Conservation (phyloP, 2,329 filamentous ascomycete species). For the Diplodia sapinea region DNA sequence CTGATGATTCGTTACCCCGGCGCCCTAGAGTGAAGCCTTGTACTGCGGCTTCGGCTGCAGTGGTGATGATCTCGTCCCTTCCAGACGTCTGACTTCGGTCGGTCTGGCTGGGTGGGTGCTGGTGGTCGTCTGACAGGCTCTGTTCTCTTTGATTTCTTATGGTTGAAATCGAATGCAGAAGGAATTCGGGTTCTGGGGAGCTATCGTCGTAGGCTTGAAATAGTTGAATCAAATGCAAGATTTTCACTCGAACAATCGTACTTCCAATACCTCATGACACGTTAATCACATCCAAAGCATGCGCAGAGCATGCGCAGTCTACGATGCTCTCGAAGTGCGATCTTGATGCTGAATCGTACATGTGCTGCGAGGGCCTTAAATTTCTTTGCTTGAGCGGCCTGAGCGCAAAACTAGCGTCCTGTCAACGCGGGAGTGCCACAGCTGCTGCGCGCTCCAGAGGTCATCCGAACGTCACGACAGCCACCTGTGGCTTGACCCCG, state of each 20-base stretch:
- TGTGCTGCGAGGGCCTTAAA: no score
- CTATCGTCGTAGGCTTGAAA: not conserved
- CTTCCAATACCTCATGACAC: not conserved
- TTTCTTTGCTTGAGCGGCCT: no score
- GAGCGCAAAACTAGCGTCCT: no score
- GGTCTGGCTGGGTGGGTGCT: slow-evolving; percentile 74
- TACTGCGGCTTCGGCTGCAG: slow-evolving; percentile 76
- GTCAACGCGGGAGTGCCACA: not conserved
- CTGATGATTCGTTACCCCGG: slow-evolving; percentile 84
- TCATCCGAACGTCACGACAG: slow-evolving; percentile 19
- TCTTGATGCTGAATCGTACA: no score
- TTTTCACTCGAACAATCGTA: not conserved
- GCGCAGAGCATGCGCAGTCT: not conserved
- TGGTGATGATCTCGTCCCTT: slow-evolving; percentile 94
- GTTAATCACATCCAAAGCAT: not conserved
- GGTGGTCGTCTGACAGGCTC: slow-evolving; percentile 84
- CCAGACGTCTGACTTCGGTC: slow-evolving; percentile 74
- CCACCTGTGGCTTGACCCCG: slow-evolving; percentile 25
- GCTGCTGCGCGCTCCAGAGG: not conserved
- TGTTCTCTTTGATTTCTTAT: slow-evolving; percentile 35
- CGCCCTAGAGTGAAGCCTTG: slow-evolving; percentile 83
- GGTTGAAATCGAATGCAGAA: not conserved
- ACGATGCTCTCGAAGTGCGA: not conserved
- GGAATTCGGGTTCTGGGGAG: not conserved
- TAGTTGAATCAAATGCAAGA: not conserved